A percentile compares a stretch with the other conserved stretches of the same genome.
phyloP scores from a whole-genome alignment of 768 basidiomycete species.

The Fomitopsis serialis region DNA sequence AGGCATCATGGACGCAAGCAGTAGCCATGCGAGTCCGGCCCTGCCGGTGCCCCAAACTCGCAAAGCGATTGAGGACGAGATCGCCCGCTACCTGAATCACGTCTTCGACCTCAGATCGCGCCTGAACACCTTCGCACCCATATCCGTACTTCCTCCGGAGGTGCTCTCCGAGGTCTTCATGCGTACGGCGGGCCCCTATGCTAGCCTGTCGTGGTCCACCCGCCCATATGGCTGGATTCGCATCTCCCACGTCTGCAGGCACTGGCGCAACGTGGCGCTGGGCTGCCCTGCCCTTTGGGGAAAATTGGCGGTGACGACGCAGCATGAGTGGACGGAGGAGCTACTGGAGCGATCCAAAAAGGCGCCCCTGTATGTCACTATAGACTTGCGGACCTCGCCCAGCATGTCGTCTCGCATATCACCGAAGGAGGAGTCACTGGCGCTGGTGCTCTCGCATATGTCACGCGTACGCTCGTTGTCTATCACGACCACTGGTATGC shows the following conservation, averaged over 20 bases:
- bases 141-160: neutral
- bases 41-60: neutral
- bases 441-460: no score
- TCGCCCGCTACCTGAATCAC: neutral
- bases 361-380: neutral
- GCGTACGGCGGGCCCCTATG: neutral
- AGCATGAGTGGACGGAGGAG: neutral
- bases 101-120: neutral
- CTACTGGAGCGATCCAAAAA: neutral
- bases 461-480: no score
- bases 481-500: no score
- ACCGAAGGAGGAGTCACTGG: no score
- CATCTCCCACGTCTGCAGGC: neutral
- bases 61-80: neutral
- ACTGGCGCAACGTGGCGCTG: neutral
- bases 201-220: no score
- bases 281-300: neutral
- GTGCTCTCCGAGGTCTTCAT: neutral
- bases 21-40: no score
- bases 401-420: no score
- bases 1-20: no score
- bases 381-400: no score
- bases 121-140: neutral
- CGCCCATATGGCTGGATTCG: neutral
- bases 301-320: neutral